A percentile compares a stretch with the other conserved stretches of the same genome.
These are phyloP conservation scores for Tetrahymena malaccensis DNA, from an alignment of 73 alveolate genomes.

Conservation along the genomic window DNA sequence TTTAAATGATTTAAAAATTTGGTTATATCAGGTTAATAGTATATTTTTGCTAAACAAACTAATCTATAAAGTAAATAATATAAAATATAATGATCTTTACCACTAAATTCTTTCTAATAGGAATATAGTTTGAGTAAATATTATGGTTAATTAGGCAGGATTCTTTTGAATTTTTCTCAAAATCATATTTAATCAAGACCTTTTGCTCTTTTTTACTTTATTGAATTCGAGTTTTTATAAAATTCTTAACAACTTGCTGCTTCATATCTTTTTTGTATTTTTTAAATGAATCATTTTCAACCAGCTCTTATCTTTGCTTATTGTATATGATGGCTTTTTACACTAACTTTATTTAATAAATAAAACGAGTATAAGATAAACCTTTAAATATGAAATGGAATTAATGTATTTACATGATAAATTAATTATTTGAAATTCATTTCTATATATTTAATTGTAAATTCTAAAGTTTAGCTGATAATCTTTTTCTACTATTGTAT, in stretches of 20 bases:
- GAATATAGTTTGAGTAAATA: neutral
- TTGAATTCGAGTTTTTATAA: neutral
- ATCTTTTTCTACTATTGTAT: neutral
- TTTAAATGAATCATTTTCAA: neutral
- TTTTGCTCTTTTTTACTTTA: neutral
- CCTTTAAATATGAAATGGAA: neutral
- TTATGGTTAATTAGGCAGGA: neutral
- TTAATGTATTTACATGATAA: neutral
- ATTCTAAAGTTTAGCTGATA: neutral
- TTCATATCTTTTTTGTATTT: neutral
- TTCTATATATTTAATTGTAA: neutral
- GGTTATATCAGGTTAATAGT: neutral
- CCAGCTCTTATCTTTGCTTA: neutral
- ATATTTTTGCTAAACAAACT: neutral
- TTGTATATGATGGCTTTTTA: neutral
- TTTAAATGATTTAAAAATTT: neutral
- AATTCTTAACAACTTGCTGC: neutral
- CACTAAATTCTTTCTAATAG: neutral
- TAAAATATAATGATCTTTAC: neutral
- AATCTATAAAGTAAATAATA: neutral
- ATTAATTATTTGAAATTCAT: neutral
- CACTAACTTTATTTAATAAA: neutral
- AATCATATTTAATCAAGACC: neutral
- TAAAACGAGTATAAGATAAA: neutral
- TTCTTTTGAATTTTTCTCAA: neutral